A percentile compares a stretch with the other conserved stretches of the same genome.
Evolutionary conservation across 2,329 filamentous ascomycete genomes (phyloP).

Genomic region (Diplodia mutila): DNA sequence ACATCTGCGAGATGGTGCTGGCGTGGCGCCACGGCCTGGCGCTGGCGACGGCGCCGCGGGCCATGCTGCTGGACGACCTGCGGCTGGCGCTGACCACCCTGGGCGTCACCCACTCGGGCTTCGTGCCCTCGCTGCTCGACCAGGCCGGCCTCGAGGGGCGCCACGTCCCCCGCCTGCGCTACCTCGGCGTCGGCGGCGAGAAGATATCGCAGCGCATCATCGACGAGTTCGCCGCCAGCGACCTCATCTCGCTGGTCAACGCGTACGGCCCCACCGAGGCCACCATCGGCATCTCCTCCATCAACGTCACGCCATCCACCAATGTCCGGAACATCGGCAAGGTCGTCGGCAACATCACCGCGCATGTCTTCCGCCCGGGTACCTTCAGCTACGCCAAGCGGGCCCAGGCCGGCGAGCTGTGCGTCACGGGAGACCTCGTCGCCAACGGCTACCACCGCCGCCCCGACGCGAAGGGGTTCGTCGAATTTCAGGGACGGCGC

Average conservation of each 20-base stretch:
- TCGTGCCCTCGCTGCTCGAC: constrained; percentile 60
- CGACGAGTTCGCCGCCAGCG: constrained; percentile 60
- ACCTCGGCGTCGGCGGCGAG: constrained; percentile 50
- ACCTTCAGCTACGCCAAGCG: too few relatives aligned
- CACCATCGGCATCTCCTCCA: too few relatives aligned
- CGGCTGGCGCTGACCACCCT: constrained; percentile 72
- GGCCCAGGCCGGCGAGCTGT: constrained; percentile 77
- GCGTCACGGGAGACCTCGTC: constrained; percentile 77
- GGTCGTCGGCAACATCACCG: too few relatives aligned
- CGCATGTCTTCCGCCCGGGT: too few relatives aligned
- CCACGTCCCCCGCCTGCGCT: too few relatives aligned
- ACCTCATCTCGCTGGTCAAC: too few relatives aligned
- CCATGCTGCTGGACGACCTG: constrained; percentile 74
- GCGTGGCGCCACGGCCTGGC: constrained; percentile 76
- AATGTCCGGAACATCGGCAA: too few relatives aligned
- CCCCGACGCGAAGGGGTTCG: constrained; percentile 68
- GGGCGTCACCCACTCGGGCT: constrained; percentile 77
- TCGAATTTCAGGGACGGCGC: constrained; percentile 67
- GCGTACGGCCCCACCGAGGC: too few relatives aligned
- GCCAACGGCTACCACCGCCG: constrained; percentile 82
- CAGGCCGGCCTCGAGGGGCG: too few relatives aligned
- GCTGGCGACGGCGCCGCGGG: constrained; percentile 70
- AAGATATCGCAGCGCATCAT: constrained; percentile 31
- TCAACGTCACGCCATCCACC: too few relatives aligned
- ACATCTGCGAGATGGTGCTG: constrained; percentile 94